Evolutionary conservation across 352 stramenopile species (phyloP).

Genomic region (Saprolegnia parasitica): DNA sequence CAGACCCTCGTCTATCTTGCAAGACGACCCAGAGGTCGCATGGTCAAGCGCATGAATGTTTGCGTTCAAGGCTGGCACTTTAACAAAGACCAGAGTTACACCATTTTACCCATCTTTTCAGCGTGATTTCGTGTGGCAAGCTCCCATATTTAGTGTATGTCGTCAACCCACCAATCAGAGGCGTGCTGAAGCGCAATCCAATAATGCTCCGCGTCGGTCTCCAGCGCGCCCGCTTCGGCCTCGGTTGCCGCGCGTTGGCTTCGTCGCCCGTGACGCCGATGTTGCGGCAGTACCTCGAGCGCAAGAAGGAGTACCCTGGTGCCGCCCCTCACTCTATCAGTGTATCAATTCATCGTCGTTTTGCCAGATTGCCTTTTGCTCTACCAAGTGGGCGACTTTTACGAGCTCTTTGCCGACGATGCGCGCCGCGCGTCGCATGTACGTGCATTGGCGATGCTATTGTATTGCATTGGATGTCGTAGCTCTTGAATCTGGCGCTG

Average conservation of each 20-base stretch:
- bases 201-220: neutral
- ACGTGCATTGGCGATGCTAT: neutral
- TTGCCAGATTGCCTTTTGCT: conserved; percentile 67
- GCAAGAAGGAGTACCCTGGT: conserved; percentile 76
- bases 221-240: neutral
- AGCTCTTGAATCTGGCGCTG: conserved; percentile 68
- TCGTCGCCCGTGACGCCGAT: conserved; percentile 43
- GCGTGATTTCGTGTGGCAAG: neutral
- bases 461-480: conserved; percentile 1
- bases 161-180: neutral
- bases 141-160: neutral
- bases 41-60: too few species aligned
- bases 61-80: too few species aligned
- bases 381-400: conserved; percentile 82
- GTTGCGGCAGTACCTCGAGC: conserved; percentile 63
- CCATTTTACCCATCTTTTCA: too few species aligned
- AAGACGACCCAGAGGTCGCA: too few species aligned
- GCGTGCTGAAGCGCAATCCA: neutral
- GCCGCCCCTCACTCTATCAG: neutral
- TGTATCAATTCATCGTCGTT: conserved; percentile 10
- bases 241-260: neutral
- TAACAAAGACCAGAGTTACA: too few species aligned
- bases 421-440: conserved; percentile 63
- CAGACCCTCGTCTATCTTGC: too few species aligned
- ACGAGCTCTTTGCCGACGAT: conserved; percentile 79